Conservation (phyloP, 2,329 filamentous ascomycete genomes). For the Aspergillus sp. region DNA sequence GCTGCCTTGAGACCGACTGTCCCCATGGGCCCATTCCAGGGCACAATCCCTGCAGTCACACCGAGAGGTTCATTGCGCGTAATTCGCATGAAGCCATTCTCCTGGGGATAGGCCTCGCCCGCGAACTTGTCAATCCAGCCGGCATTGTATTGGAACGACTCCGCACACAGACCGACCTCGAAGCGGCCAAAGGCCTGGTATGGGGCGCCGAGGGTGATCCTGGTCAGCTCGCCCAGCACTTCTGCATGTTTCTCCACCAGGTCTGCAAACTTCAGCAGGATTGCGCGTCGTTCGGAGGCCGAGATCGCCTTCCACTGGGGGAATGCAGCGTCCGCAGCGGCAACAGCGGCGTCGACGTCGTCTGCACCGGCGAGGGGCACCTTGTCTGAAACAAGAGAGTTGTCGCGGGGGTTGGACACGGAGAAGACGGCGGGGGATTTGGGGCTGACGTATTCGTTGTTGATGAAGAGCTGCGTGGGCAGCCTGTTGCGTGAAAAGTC, state of each 20-base stretch:
- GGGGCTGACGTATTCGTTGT: constrained; percentile 7
- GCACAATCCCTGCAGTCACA: constrained; percentile 17
- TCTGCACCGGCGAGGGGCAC: constrained; percentile 46
- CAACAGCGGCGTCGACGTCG: constrained; percentile 51
- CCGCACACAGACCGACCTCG: constrained; percentile 34
- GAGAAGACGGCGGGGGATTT: not conserved
- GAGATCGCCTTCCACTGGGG: constrained; percentile 41
- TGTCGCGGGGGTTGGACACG: constrained; percentile 45
- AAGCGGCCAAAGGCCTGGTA: constrained; percentile 43
- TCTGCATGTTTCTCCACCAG: constrained; percentile 41
- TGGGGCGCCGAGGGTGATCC: constrained; percentile 50
- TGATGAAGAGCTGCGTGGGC: constrained; percentile 9
- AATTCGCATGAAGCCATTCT: constrained; percentile 19
- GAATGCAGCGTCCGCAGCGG: constrained; percentile 51
- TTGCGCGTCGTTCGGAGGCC: constrained; percentile 37
- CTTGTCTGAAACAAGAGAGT: constrained; percentile 50
- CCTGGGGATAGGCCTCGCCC: constrained; percentile 19
- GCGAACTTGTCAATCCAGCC: constrained; percentile 18
- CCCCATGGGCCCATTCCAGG: constrained; percentile 18
- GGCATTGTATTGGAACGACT: constrained; percentile 8
- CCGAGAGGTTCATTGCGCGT: constrained; percentile 18
- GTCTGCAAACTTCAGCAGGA: constrained; percentile 47
- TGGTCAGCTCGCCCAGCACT: constrained; percentile 40
- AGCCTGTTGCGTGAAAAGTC: not conserved
- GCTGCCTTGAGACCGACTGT: constrained; percentile 9